Evolutionary conservation across 495 filamentous ascomycete species (phyloP), one percentile per base, ranked within the genome.

Genomic region (Penicillium antarcticum): DNA sequence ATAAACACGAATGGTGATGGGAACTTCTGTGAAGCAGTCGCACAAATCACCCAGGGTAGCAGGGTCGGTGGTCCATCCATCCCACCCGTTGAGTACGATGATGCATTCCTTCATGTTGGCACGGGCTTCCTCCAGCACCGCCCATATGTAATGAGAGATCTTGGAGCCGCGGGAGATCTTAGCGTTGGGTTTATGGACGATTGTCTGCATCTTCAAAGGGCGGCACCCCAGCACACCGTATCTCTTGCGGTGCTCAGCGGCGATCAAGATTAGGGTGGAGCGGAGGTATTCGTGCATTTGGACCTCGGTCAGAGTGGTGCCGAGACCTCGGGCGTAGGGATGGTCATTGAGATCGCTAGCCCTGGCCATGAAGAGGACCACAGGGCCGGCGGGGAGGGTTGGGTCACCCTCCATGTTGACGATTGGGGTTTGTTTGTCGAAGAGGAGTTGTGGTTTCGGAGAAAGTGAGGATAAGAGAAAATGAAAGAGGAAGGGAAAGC

Each of bases 241-340:
- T n/a, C 13, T 29, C 31, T 49, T 42, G 38, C 47, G 37, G 26
- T 49, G 47, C 38, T 49, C 47, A 17, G 17, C 18, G 26, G 24
- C 13, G 17, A 16, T 33, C 17, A 49, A 41, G 1, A 49, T 6
- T 9, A 49, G 47, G 3, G 41, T 37, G 17, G 16, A 21, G 31
- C 37, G 47, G 6, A 49, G 47, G 17, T 49, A 42, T 24, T 42
- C 47, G 17, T 49, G 47, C 47, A 49, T 42, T 19, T 49, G 37
- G 31, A 1, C 4, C 2, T 9, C 7, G 47, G 29, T 24, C 5
- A 48, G 5, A 1, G 12, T 19, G 1, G 36, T 18, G 3, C 26
- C 26, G 26, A 29, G 26, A 9, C 26, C 26, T 16, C 17, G 2
- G 45, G 36, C 26, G 45, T 49, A 49, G 4, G 21, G 7, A 18